Evolutionary conservation across 192 early-diverging fungal genomes (phyloP).

Genomic region (Entomortierella beljakovae): DNA sequence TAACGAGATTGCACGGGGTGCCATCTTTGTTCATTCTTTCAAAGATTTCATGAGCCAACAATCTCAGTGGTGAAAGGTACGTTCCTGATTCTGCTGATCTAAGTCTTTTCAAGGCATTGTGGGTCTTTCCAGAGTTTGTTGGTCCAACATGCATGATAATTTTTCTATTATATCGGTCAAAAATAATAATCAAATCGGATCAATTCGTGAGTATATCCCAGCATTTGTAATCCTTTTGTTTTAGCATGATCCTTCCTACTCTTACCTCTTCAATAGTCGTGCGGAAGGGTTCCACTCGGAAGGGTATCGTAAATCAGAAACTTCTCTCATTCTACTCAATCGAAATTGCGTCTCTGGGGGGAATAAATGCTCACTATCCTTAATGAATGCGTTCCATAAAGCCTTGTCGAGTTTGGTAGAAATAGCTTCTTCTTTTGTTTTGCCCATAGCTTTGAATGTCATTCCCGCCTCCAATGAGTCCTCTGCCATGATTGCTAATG

Average conservation of each 20-base stretch:
- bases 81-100: slow-evolving; percentile 70
- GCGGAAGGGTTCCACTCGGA: slow-evolving; percentile 83
- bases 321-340: slow-evolving; percentile 58
- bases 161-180: slow-evolving; percentile 57
- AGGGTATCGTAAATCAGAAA: slow-evolving; percentile 83
- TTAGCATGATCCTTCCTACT: neutral
- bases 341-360: slow-evolving; percentile 21
- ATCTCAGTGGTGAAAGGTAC: slow-evolving; percentile 91
- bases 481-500: slow-evolving; percentile 15
- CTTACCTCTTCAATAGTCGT: slow-evolving; percentile 77
- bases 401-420: slow-evolving; percentile 23
- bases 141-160: slow-evolving; percentile 96
- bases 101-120: slow-evolving; percentile 84
- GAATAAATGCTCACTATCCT: slow-evolving; percentile 23
- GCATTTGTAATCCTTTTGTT: neutral
- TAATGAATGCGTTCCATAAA: slow-evolving; percentile 41
- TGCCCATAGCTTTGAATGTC: slow-evolving; percentile 49
- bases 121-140: slow-evolving; percentile 98
- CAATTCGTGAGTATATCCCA: neutral
- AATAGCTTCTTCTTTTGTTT: slow-evolving; percentile 41
- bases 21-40: slow-evolving; percentile 83
- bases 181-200: neutral
- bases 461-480: slow-evolving; percentile 40
- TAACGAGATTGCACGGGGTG: slow-evolving; percentile 84
- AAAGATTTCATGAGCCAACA: slow-evolving; percentile 95